Percentiles rank a stretch among this genome's conserved stretches.
phyloP scores from a whole-genome alignment of 805 yeast species.

The Kuraishia piskuri region DNA sequence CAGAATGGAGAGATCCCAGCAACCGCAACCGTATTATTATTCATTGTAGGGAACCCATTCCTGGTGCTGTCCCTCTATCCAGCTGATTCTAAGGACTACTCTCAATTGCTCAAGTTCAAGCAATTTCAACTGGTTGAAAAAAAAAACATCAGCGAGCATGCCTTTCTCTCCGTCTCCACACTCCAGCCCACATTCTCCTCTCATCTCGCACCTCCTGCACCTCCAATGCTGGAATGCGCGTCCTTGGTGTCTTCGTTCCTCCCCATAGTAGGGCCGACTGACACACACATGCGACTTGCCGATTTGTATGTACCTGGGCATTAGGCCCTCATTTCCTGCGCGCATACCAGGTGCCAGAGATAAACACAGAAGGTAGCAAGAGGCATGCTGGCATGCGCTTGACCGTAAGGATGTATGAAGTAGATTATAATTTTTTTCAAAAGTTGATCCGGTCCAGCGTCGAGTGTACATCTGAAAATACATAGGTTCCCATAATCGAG shows the following conservation, averaged over 20 bases:
- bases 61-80: no score
- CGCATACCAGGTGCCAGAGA: background rate
- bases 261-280: background rate
- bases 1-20: no score
- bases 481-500: no score
- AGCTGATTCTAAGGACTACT: no score
- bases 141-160: no score
- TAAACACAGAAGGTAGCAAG: background rate
- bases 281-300: background rate
- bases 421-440: no score
- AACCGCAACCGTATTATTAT: no score
- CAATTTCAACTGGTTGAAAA: no score
- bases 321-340: background rate
- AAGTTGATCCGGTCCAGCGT: no score
- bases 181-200: background rate
- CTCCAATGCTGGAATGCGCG: background rate
- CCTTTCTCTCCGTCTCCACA: background rate
- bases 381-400: background rate
- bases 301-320: background rate
- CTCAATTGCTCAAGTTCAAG: no score
- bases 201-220: background rate
- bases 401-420: background rate
- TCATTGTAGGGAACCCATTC: no score
- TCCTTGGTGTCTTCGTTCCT: background rate
- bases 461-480: no score